Base-by-base conservation (phyloP, 371 early-diverging fungal genomes). In the Amoeboaphelidium protococcarum region DNA sequence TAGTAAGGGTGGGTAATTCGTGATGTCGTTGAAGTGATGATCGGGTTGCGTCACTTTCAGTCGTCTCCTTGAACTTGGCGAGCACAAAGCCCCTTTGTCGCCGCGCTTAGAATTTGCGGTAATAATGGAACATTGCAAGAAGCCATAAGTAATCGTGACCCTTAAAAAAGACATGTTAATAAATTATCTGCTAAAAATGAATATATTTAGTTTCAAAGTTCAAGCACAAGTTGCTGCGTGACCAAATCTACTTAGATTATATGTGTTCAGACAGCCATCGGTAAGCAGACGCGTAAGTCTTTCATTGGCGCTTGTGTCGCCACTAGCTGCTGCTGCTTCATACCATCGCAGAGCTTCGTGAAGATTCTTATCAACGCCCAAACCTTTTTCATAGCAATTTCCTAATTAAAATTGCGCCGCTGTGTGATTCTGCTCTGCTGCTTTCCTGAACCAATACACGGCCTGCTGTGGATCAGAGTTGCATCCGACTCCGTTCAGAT, bases 371-470 rank as follows among this genome's bases (percentile, higher is more conserved):
- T 53, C 37, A 31, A 50, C 50, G 2, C 73, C 73, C 20, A 56
- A 27, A 12, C 71, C 73, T 1, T 25, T 23, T 46, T 66, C 65
- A 45, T 56, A 61, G 45, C 59, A 65, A 31, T 53, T 49, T 19
- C 58, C 73, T 6, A 71, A 44, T 2, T 48, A 42, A 46, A 46
- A 55, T 57, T 61, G 59, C 6, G 69, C 69, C 16, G 47, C 43
- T 3, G 64, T 56, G 24, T 59, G 58, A n/a, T 65, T 64, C 22
- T 54, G 48, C 25, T 54, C 46, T 10, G 72, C 63, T 26, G 72
- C 63, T 47, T 49, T 42, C 40, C 46, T 50, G 48, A 53, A 69
- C 63, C 61, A 64, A 45, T 52, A 31, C 42, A 69, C 47, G 0
- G 68, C 67, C 42, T 59, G 59, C 13, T 48, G 43, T 6, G 46